Evolutionary conservation across 176 grass and related monocot species (phyloP).

Genomic region (Coix lacrymajobi): DNA sequence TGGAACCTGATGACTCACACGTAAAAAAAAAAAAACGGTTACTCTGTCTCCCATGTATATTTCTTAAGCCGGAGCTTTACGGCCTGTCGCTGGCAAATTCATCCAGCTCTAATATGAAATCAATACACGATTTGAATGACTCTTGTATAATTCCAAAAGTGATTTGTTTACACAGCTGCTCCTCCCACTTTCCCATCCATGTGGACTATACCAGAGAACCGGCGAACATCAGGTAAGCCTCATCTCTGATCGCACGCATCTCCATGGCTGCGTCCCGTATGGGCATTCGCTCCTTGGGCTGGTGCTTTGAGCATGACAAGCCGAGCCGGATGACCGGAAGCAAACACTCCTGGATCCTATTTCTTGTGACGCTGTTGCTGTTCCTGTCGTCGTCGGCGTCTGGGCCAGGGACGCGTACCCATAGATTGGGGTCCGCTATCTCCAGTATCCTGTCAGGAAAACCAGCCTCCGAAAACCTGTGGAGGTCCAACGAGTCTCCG

Average conservation of each 20-base stretch:
- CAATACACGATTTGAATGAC: too few species aligned
- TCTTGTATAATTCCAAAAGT: too few species aligned
- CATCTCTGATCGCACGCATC: background rate
- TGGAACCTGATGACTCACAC: too few species aligned
- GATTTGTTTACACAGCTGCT: background rate
- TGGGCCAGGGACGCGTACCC: background rate
- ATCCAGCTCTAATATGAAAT: too few species aligned
- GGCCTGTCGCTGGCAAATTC: too few species aligned
- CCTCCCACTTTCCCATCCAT: background rate
- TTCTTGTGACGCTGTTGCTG: background rate
- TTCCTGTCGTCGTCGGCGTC: background rate
- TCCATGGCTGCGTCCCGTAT: background rate
- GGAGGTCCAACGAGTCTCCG: background rate
- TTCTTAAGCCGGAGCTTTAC: too few species aligned
- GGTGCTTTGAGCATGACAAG: background rate
- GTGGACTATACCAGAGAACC: background rate
- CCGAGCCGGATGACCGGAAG: background rate
- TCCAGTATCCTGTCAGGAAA: background rate
- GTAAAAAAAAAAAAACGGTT: too few species aligned
- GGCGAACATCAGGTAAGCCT: background rate
- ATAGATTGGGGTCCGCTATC: background rate
- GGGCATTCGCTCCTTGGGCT: background rate
- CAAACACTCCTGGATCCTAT: background rate
- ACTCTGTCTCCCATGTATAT: too few species aligned
- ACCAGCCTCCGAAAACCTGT: background rate